phyloP scores from a whole-genome alignment of 805 yeast genomes.

The Teunomyces cretensis region DNA sequence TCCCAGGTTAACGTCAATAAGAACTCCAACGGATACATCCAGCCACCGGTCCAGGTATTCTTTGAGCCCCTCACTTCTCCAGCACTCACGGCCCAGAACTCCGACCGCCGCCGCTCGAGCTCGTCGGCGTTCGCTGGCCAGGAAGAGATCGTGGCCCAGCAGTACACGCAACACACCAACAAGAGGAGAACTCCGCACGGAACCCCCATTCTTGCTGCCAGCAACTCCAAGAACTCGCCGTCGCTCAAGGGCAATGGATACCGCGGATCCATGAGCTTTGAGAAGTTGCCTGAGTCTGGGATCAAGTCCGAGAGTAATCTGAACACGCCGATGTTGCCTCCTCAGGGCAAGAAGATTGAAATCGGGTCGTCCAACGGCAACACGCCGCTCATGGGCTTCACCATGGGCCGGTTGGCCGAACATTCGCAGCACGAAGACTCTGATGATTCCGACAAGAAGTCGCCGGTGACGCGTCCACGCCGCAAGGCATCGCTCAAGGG shows the following conservation, averaged over 20 bases:
- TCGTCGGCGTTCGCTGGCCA: conserved; percentile 23
- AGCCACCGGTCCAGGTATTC: conserved; percentile 25
- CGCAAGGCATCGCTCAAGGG: conserved; percentile 7
- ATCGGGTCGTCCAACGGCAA: conserved; percentile 15
- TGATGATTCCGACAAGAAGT: not conserved
- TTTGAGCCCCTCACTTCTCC: conserved; percentile 66
- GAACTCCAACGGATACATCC: conserved; percentile 7
- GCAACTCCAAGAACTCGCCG: conserved; percentile 7
- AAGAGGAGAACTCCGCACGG: conserved; percentile 46
- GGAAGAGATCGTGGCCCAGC: conserved; percentile 7
- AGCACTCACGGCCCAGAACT: conserved; percentile 51
- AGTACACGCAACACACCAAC: conserved; percentile 5
- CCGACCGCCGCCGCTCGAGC: conserved; percentile 34
- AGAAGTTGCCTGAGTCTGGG: conserved; percentile 30
- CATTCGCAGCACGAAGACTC: conserved; percentile 13
- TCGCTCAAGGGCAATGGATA: conserved; percentile 1
- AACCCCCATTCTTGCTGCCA: conserved; percentile 38
- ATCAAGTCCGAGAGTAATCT: conserved; percentile 8
- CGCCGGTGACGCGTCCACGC: not conserved
- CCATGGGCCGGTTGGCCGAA: conserved; percentile 45
- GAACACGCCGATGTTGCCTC: conserved; percentile 39
- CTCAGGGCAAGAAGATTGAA: conserved; percentile 30
- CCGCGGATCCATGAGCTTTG: conserved; percentile 15
- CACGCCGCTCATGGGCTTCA: conserved; percentile 45
- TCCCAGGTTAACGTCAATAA: conserved; percentile 22